Conservation (phyloP, 768 basidiomycete species). For the Russula griseocarnosa region DNA sequence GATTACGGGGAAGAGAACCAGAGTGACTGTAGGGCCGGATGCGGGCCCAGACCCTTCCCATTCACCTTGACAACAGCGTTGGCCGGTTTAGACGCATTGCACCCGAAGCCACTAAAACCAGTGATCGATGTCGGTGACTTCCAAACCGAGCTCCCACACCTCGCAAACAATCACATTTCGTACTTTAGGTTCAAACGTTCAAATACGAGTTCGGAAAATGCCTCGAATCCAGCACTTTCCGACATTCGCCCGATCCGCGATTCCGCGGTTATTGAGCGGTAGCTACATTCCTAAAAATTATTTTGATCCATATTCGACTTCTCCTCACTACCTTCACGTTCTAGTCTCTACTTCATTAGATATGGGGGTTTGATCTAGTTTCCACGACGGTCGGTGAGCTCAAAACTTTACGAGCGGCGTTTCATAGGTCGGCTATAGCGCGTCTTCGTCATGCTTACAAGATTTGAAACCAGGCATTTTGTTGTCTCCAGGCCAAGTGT, state of each 20-base stretch:
- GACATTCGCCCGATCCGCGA: constrained; percentile 12
- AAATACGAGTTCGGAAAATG: neutral
- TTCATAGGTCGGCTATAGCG: constrained; percentile 2
- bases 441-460: constrained; percentile 1
- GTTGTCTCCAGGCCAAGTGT: constrained; percentile 6
- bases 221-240: neutral
- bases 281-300: neutral
- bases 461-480: neutral
- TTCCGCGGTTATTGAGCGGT: constrained; percentile 1
- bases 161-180: neutral
- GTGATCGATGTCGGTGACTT: constrained; percentile 10
- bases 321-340: constrained; percentile 4
- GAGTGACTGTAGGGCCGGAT: constrained; percentile 2
- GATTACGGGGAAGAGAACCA: neutral
- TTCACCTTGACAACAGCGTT: constrained; percentile 11
- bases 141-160: constrained; percentile 1
- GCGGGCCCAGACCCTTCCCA: constrained; percentile 1
- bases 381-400: constrained; percentile 15
- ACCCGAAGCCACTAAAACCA: neutral
- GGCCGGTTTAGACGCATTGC: constrained; percentile 4
- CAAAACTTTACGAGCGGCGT: constrained; percentile 10
- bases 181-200: constrained; percentile 8
- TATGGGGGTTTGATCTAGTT: constrained; percentile 18
- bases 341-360: neutral
- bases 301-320: constrained; percentile 6